Conservation (phyloP, 352 stramenopile genomes). For the Globisporangium polare region DNA sequence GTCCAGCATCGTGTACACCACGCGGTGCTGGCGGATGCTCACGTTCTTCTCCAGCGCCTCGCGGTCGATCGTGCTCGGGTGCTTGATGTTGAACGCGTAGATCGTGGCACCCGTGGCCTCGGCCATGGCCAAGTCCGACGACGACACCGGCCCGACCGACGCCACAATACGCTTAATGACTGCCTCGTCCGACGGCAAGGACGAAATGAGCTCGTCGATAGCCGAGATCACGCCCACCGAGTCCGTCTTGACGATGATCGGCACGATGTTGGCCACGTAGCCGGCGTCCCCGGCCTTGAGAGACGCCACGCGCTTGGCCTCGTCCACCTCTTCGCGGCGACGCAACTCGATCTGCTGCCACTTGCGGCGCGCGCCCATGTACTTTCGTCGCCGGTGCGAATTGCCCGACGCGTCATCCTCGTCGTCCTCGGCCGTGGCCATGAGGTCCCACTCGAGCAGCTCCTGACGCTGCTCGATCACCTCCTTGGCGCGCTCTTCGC, state of each 20-base stretch:
- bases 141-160: constrained; percentile 74
- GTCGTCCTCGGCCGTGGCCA: constrained; percentile 57
- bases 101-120: constrained; percentile 79
- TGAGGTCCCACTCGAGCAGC: constrained; percentile 73
- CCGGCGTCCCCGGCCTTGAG: constrained; percentile 68
- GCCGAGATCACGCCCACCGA: constrained; percentile 96
- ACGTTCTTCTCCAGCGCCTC: constrained; percentile 80
- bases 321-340: constrained; percentile 57
- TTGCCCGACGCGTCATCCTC: constrained; percentile 23
- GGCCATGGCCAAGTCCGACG: constrained; percentile 82
- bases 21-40: constrained; percentile 61
- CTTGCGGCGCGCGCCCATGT: constrained; percentile 51
- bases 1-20: constrained; percentile 89
- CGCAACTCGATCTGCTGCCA: constrained; percentile 65
- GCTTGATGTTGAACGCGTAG: constrained; percentile 88
- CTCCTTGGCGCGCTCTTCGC: constrained; percentile 76
- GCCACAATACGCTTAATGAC: constrained; percentile 84
- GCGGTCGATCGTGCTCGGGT: constrained; percentile 66
- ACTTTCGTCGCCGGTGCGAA: constrained; percentile 38
- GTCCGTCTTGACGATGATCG: constrained; percentile 98
- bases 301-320: constrained; percentile 61
- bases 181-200: constrained; percentile 61
- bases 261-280: constrained; percentile 93
- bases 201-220: constrained; percentile 79
- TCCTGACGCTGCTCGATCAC: constrained; percentile 66